Evolutionary conservation across 192 early-diverging fungal species (phyloP).

Genomic region (Hyaloraphidium curvatum): DNA sequence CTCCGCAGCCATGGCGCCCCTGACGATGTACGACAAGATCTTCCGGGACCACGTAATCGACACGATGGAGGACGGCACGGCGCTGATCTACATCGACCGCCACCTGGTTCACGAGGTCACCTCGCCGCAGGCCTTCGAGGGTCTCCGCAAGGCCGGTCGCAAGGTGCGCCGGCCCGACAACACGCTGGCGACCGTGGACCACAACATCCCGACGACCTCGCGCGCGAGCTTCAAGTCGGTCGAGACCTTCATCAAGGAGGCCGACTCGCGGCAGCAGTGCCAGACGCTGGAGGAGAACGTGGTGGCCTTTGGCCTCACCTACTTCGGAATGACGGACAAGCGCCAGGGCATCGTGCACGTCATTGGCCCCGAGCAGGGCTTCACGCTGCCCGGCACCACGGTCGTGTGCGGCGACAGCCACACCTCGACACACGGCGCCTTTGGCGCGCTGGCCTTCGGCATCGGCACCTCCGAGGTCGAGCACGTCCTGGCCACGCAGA

Average conservation of each 20-base stretch:
- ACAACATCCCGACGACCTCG: constrained; percentile 40
- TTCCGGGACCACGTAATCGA: constrained; percentile 38
- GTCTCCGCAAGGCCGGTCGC: constrained; percentile 31
- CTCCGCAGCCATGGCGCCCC: too few relatives aligned
- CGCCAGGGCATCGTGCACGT: constrained; percentile 56
- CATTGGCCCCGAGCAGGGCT: constrained; percentile 54
- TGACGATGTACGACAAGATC: constrained; percentile 52
- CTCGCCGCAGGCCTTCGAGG: constrained; percentile 49
- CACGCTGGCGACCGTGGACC: constrained; percentile 51
- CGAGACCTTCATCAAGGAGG: constrained; percentile 35
- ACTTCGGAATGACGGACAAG: constrained; percentile 42
- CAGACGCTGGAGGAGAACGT: constrained; percentile 46
- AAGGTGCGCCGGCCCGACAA: constrained; percentile 36
- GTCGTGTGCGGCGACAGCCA: constrained; percentile 55
- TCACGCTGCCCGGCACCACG: constrained; percentile 50
- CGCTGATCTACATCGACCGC: constrained; percentile 48
- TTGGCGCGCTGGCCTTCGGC: constrained; percentile 51
- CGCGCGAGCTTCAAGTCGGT: constrained; percentile 31
- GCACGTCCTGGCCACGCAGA: constrained; percentile 52
- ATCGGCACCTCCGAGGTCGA: constrained; percentile 61
- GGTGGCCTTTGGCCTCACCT: constrained; percentile 36
- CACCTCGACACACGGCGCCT: constrained; percentile 53
- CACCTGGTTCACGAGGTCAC: constrained; percentile 50
- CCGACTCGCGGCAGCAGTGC: constrained; percentile 37
- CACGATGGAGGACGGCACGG: constrained; percentile 32